Base-by-base conservation (phyloP, 768 basidiomycete genomes). In the Lenzites betulinus region DNA sequence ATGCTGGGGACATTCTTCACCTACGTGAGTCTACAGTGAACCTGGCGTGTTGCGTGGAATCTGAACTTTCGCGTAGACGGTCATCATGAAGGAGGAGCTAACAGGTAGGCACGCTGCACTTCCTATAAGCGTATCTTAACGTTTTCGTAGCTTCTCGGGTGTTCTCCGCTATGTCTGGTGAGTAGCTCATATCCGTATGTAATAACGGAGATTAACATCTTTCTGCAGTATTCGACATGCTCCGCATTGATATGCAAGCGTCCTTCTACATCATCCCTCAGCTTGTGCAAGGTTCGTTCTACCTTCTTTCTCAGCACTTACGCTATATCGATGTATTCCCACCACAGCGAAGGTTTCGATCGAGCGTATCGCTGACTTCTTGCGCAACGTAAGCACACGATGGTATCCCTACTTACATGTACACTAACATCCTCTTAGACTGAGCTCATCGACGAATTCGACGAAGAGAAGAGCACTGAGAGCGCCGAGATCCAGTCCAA, bases 1-100 rank as follows among this genome's bases (percentile, higher is more conserved):
- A 90, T 90, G 88, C 64, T 87, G 39, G 77, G 81, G 15, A 85
- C 86, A 1, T 90, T 82, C 66, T 75, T 81, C 5, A 79, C 82
- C 8, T 90, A 86, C 62, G 78, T 85, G 72, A 55, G 83, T 67
- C 12, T 11, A 7, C 4, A 13, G 15, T 12, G 15, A 35, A 36
- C 3, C 22, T 6, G 1, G 15, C 22, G 11, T 16, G 3, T 12
- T 35, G 1, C 8, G 4, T 15, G 7, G 30, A 54, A 16, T 3
- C 30, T 22, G 8, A 49, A n/a, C 1, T 7, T 4, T 1, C 0
- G 7, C 26, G 25, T 15, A 72, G 71, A 78, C 78, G 7, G 47
- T 78, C 3, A 68, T 79, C 5, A 72, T 78, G 72, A 73, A 75
- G 59, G 49, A 73, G 58, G 53, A 72, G 46, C 66, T 81, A 2